phyloP scores from a whole-genome alignment of 352 stramenopile genomes.

The Blastocystis hominis region DNA sequence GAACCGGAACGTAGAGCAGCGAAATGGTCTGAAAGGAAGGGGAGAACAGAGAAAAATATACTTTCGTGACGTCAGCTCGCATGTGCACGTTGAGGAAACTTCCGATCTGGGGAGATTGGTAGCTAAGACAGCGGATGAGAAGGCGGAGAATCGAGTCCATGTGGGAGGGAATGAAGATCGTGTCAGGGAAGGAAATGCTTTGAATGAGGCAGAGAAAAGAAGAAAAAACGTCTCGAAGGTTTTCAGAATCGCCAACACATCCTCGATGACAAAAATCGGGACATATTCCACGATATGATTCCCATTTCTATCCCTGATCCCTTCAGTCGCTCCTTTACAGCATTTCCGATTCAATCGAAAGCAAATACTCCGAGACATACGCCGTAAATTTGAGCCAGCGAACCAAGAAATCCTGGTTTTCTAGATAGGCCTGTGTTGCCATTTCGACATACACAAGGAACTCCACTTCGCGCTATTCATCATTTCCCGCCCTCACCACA shows the following conservation, averaged over 20 bases:
- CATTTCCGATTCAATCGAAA: neutral
- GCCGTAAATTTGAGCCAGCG: neutral
- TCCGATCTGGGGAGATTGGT: neutral
- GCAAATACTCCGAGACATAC: neutral
- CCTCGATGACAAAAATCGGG: neutral
- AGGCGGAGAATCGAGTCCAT: neutral
- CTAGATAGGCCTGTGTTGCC: neutral
- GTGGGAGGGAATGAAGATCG: neutral
- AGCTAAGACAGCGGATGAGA: neutral
- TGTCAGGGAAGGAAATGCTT: neutral
- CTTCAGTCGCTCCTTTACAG: neutral
- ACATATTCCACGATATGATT: neutral
- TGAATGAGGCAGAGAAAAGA: neutral
- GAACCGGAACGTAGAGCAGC: neutral
- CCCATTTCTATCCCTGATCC: neutral
- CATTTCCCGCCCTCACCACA: neutral
- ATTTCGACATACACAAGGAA: conserved; percentile 5
- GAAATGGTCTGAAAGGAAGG: neutral
- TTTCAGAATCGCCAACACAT: neutral
- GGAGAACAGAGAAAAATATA: neutral
- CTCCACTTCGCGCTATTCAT: neutral
- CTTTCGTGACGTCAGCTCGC: conserved; percentile 20
- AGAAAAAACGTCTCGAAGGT: neutral
- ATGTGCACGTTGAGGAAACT: conserved; percentile 29
- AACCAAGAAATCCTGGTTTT: neutral